These are phyloP conservation scores for Aspergillus fructus DNA, from an alignment of 2,329 filamentous ascomycete genomes.

Conservation along the genomic window DNA sequence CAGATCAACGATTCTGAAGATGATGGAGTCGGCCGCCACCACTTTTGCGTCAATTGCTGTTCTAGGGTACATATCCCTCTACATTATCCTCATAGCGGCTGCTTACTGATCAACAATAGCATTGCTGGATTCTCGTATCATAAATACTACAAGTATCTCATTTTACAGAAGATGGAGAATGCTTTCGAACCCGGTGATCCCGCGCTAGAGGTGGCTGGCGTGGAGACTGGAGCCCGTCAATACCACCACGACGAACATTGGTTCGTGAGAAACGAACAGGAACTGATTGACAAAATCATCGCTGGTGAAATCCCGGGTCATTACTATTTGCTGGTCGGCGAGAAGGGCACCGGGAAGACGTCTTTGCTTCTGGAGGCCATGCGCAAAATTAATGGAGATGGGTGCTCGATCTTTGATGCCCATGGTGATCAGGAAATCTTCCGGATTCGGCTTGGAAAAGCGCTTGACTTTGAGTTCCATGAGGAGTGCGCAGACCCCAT, in stretches of 20 bases:
- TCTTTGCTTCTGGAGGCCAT: constrained; percentile 96
- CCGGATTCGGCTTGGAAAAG: constrained; percentile 86
- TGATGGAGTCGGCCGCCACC: constrained; percentile 72
- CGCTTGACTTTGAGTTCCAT: constrained; percentile 93
- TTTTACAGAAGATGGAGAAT: constrained; percentile 87
- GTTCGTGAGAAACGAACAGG: constrained; percentile 81
- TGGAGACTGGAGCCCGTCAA: constrained; percentile 37
- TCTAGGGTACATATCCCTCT: constrained; percentile 52
- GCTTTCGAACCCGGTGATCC: constrained; percentile 92
- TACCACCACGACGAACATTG: constrained; percentile 61
- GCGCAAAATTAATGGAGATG: constrained; percentile 85
- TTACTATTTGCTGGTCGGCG: constrained; percentile 88
- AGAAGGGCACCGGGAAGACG: constrained; percentile 95
- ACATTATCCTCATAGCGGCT: neutral
- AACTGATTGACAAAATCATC: constrained; percentile 78
- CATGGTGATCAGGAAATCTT: constrained; percentile 96
- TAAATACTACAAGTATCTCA: constrained; percentile 81
- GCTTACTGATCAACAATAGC: constrained; percentile 26
- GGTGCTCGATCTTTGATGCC: constrained; percentile 92
- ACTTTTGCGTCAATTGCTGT: constrained; percentile 74
- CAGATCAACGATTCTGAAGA: constrained; percentile 54
- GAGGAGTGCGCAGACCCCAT: constrained; percentile 68
- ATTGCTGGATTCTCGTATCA: constrained; percentile 76
- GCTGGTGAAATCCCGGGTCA: constrained; percentile 71
- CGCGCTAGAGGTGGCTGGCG: constrained; percentile 75